Percentiles rank a stretch among this genome's conserved stretches.
Conservation (phyloP, 1,284 basidiomycete species). For the Boletus smithii region DNA sequence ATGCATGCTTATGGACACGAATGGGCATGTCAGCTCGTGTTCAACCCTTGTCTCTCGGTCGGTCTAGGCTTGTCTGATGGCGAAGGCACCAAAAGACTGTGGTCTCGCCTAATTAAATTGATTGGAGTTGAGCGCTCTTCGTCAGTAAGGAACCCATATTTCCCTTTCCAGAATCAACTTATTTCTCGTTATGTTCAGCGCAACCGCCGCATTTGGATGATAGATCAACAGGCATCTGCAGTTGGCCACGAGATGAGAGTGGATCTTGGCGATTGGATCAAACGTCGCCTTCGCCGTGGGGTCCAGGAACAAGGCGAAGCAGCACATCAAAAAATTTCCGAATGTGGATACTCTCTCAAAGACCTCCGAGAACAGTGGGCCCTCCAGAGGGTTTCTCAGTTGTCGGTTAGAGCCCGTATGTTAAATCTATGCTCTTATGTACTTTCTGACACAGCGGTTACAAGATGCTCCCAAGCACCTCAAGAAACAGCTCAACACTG, state of each 20-base stretch:
- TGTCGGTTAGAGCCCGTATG: slow-evolving; percentile 33
- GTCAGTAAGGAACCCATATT: neutral
- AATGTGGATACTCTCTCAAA: neutral
- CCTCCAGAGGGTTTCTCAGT: slow-evolving; percentile 29
- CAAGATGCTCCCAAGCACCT: slow-evolving; percentile 36
- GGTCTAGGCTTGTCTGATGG: neutral
- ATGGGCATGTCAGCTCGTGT: neutral
- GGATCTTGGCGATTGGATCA: neutral
- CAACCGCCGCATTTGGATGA: neutral
- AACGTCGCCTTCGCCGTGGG: slow-evolving; percentile 20
- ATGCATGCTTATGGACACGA: neutral
- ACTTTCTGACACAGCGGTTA: neutral
- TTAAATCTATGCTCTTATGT: neutral
- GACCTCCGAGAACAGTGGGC: slow-evolving; percentile 34
- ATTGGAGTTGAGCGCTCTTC: neutral
- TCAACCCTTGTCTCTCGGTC: neutral
- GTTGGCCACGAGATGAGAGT: neutral
- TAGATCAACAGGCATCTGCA: neutral
- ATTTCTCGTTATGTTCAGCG: neutral
- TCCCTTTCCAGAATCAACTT: no score
- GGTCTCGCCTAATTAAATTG: neutral
- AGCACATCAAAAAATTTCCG: no score
- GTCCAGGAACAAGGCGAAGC: slow-evolving; percentile 11
- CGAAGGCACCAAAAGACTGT: neutral
- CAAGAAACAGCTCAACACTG: slow-evolving; percentile 36